Evolutionary conservation across 2,329 filamentous ascomycete genomes (phyloP), one percentile per base, ranked within the genome.

Genomic region (Arthrinium puccinioides): DNA sequence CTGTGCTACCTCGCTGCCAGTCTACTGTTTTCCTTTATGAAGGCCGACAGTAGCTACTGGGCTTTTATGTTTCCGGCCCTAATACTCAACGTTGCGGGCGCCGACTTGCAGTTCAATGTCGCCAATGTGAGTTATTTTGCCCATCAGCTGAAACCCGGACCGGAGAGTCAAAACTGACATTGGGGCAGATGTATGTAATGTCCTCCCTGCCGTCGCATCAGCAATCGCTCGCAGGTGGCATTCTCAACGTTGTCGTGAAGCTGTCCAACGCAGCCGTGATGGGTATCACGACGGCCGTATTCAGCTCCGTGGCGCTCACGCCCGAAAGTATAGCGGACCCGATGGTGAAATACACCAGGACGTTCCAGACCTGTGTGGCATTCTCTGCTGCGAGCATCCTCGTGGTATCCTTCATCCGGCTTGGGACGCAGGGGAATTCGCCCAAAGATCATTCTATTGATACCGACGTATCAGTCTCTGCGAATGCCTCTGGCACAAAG

Each of bases 91-190:
- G 79, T 84, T 2, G 61, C 82, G 4, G 81, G 81, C 1, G 79
- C 79, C 0, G 82, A 84, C 50, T 72, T 85, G 23, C 74, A 84
- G 40, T 84, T 84, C 55, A 82, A 83, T 42, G 79, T 84, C 16
- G 72, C 75, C 4, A 84, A 85, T 48, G 73, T 79, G 53, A 47
- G 71, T 59, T 13, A 6, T 14, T 7, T 14, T 16, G 14, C 3
- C 28, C 14, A 6, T 14, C 9, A 7, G 4, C 3, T 5, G 5
- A 10, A 19, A 13, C 9, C 21, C 10, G 8, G 10, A 13, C 10
- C 11, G 26, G n/a, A 6, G 1, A 5, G 20, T 18, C 26, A 7
- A 19, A n/a, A 32, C 2, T 20, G 8, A 6, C 4, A 9, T 6
- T 4, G 4, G 2, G 2, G 11, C 3, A 80, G 63, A 75, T 80